Base-by-base conservation (phyloP, 805 yeast species). In the Cyberlindnera nakhonratchasimensis region DNA sequence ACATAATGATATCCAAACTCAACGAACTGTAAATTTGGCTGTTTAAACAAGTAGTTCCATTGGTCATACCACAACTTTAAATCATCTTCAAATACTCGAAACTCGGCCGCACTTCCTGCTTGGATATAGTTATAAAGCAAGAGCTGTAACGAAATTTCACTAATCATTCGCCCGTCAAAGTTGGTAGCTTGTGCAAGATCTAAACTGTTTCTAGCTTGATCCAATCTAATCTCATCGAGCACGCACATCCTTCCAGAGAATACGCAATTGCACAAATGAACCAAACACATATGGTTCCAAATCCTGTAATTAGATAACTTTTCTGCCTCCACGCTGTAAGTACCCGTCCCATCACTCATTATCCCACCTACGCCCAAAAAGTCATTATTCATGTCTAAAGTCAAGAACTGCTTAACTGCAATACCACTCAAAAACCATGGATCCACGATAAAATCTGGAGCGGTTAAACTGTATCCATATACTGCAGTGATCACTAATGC, bases 151-250 rank as follows among this genome's bases (percentile, higher is more conserved):
- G 80, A 74, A 38, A 83, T 77, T 59, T 86, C 95, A 30, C 88
- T 81, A 7, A 84, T 81, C 78, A 86, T 82, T 45, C 93, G 64
- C n/a, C 86, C 87, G 57, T 86, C 95, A 58, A 85, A 86, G 54
- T 83, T 82, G 6, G 89, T 82, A 2, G 89, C 77, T 26, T 75
- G 67, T 5, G 80, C 68, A 29, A 77, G 61, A 29, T 79, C 76
- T 37, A 81, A 63, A 2, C 82, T 74, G 17, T 77, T 70, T 9
- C 79, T 69, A 46, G 86, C 79, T 45, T 76, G 73, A 44, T 76
- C 78, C 33, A 82, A 58, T 29, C 87, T 65, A 19, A 73, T 65
- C 45, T 74, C 80, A 55, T 82, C 87, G 7, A 83, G 59, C 20
- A 80, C 61, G 58, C 82, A 74, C 76, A 71, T 69, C 52, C 89